These are phyloP conservation scores for Yamadazyma membranifaciens DNA, from an alignment of 1,139 yeast genomes.

Conservation along the genomic window DNA sequence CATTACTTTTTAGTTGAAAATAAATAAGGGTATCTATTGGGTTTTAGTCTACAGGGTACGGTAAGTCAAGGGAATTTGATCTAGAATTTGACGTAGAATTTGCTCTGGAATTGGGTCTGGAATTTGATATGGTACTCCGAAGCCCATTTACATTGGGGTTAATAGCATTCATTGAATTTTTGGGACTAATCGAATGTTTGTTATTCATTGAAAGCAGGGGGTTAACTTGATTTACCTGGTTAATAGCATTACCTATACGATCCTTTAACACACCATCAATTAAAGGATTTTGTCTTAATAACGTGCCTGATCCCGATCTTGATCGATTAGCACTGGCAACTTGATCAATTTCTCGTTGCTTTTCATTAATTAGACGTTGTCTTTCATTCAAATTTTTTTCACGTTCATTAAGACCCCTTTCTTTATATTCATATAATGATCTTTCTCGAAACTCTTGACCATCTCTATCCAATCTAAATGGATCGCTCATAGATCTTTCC, in stretches of 20 bases:
- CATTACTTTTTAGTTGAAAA: too few relatives aligned
- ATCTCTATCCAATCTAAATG: background rate
- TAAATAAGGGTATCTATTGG: background rate
- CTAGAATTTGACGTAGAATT: slow-evolving; percentile 5
- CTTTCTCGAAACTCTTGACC: background rate
- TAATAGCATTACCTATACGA: background rate
- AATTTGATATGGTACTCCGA: too few relatives aligned
- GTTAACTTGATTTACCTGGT: background rate
- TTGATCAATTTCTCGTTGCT: slow-evolving; percentile 3
- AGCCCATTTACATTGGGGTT: too few relatives aligned
- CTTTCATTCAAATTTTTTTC: slow-evolving; percentile 1
- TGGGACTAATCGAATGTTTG: too few relatives aligned
- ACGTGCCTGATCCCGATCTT: slow-evolving; percentile 6
- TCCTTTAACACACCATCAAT: slow-evolving; percentile 6
- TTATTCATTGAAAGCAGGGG: too few relatives aligned
- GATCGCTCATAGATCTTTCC: slow-evolving; percentile 6
- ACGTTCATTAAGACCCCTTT: slow-evolving; percentile 1
- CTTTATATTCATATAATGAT: background rate
- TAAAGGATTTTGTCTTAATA: background rate
- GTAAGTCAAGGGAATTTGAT: slow-evolving; percentile 8
- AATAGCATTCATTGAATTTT: too few relatives aligned
- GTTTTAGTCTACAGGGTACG: slow-evolving; percentile 9
- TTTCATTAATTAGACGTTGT: background rate
- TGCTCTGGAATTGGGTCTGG: too few relatives aligned
- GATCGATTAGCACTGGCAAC: background rate